Conservation (phyloP, 257 asterid species). For the Osmanthus fragrans region DNA sequence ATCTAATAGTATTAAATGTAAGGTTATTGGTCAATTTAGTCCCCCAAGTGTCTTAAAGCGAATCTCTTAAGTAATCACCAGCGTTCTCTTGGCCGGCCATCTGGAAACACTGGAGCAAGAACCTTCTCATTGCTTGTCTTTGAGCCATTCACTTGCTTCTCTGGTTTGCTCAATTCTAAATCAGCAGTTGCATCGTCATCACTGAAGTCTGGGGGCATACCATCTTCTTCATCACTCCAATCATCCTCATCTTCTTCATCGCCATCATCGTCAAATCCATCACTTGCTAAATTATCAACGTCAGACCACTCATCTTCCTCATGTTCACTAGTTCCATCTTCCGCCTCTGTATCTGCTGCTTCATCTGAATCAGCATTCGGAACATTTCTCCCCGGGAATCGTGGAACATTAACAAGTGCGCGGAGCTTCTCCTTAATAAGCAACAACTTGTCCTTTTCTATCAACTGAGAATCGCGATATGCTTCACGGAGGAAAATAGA, state of each 20-base stretch:
- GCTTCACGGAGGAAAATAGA: constrained; percentile 96
- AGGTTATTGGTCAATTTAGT: constrained; percentile 6
- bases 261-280: constrained; percentile 38
- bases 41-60: constrained; percentile 12
- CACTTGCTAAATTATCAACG: constrained; percentile 57
- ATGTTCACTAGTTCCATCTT: constrained; percentile 40
- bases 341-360: constrained; percentile 38
- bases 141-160: constrained; percentile 41
- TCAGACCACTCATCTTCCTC: constrained; percentile 69
- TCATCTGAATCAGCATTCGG: constrained; percentile 32
- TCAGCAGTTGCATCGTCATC: constrained; percentile 47
- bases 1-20: neutral
- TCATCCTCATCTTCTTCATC: constrained; percentile 52
- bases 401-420: constrained; percentile 70
- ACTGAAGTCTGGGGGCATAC: constrained; percentile 70
- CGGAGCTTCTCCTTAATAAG: constrained; percentile 95
- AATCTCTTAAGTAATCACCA: constrained; percentile 49
- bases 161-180: constrained; percentile 35
- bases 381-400: constrained; percentile 45
- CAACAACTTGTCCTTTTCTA: constrained; percentile 80
- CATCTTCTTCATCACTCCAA: constrained; percentile 71
- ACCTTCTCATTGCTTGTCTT: constrained; percentile 45
- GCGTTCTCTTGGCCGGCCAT: constrained; percentile 87
- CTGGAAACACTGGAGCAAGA: constrained; percentile 69
- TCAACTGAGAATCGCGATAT: constrained; percentile 76